These are phyloP conservation scores for Penicillium griseofulvum DNA, from an alignment of 2,329 filamentous ascomycete species.

Conservation along the genomic window DNA sequence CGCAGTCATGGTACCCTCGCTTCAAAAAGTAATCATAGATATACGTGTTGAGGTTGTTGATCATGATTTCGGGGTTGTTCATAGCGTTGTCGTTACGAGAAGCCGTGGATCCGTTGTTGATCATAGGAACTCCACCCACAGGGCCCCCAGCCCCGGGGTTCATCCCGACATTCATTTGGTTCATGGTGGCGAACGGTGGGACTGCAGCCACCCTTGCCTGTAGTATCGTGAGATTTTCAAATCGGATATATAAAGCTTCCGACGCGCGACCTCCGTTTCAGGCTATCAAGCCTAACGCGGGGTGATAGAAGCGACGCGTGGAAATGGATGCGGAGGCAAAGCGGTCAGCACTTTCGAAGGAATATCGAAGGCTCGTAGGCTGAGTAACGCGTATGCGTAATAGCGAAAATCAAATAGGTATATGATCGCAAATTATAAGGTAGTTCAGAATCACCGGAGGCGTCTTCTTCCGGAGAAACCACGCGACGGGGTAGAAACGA, in stretches of 20 bases:
- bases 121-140: conserved; percentile 57
- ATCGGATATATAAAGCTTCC: conserved; percentile 21
- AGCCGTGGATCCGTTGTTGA: conserved; percentile 50
- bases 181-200: conserved; percentile 47
- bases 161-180: conserved; percentile 59
- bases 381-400: conserved; percentile 5
- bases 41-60: conserved; percentile 58
- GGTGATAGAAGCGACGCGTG: conserved; percentile 20
- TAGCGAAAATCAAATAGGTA: conserved; percentile 2
- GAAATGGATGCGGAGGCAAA: conserved; percentile 15
- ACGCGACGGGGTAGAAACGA: conserved; percentile 20
- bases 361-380: background rate
- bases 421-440: conserved; percentile 3
- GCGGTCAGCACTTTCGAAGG: conserved; percentile 17
- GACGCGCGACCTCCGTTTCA: conserved; percentile 36
- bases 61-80: conserved; percentile 38
- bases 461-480: conserved; percentile 13
- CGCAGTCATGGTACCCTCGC: conserved; percentile 79
- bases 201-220: conserved; percentile 36
- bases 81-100: conserved; percentile 44
- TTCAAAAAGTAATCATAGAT: conserved; percentile 78
- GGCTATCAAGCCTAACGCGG: conserved; percentile 29
- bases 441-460: conserved; percentile 5
- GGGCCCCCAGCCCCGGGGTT: conserved; percentile 55
- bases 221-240: conserved; percentile 28